Conservation (phyloP, 2,329 filamentous ascomycete genomes). For the Metarhizium anisopliae region DNA sequence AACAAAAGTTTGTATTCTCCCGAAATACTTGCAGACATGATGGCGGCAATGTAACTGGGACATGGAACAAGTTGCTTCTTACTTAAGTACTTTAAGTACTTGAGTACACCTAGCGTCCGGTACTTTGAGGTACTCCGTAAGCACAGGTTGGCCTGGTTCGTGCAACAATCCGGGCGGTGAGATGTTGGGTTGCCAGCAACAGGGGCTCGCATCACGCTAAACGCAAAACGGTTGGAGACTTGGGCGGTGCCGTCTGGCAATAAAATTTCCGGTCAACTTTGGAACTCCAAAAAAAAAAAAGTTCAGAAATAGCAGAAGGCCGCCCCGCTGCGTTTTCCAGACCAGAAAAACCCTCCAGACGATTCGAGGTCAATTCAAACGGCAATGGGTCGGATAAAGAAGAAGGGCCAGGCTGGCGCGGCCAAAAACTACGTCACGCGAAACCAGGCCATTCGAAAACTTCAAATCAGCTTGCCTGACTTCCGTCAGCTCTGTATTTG, state of each 20-base stretch:
- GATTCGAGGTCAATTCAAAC: conserved; percentile 6
- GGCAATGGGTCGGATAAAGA: conserved; percentile 71
- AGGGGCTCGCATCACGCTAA: conserved; percentile 7
- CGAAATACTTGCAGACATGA: no score
- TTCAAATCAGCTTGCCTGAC: conserved; percentile 93
- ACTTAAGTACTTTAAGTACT: no score
- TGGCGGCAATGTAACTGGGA: no score
- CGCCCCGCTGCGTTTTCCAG: conserved; percentile 23
- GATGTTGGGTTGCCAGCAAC: conserved; percentile 3
- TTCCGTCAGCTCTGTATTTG: conserved; percentile 98
- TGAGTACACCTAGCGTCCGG: no score
- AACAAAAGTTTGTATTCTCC: no score
- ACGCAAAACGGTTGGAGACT: conserved; percentile 1
- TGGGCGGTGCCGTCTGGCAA: conserved; percentile 22
- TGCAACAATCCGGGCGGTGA: conserved; percentile 15
- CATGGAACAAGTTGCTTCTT: no score
- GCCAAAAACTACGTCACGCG: conserved; percentile 98
- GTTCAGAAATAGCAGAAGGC: conserved; percentile 18
- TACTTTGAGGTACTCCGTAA: no score
- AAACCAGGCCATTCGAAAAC: conserved; percentile 93
- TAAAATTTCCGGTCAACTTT: conserved; percentile 20
- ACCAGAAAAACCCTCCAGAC: conserved; percentile 8
- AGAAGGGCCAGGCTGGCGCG: conserved; percentile 84
- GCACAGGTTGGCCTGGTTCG: neutral
- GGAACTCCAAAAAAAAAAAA: conserved; percentile 18